Percentiles rank a stretch among this genome's conserved stretches.
Evolutionary conservation across 768 basidiomycete species (phyloP).

Genomic region (Russula griseocarnosa): DNA sequence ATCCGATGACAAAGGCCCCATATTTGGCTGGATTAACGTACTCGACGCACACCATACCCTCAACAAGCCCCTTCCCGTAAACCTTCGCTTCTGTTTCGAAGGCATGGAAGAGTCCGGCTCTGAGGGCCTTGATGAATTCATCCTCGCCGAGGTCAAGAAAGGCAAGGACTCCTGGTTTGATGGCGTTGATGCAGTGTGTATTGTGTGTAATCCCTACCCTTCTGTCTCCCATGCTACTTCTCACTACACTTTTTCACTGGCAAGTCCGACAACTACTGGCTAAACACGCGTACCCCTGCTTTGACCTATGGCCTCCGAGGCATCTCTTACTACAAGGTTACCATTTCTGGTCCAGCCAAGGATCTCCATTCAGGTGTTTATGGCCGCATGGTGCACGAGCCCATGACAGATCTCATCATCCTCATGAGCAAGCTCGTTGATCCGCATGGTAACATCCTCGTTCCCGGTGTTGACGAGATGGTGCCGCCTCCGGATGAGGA

Average conservation of each 20-base stretch:
- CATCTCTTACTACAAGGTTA: constrained; percentile 79
- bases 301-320: constrained; percentile 89
- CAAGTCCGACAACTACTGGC: constrained; percentile 95
- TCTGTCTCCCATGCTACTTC: not conserved
- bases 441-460: constrained; percentile 71
- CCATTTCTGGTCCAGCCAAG: constrained; percentile 74
- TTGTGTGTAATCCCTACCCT: constrained; percentile 43
- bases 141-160: constrained; percentile 63
- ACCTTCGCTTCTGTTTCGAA: constrained; percentile 89
- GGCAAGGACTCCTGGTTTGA: constrained; percentile 72
- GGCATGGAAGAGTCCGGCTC: constrained; percentile 97
- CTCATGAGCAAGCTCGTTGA: constrained; percentile 85
- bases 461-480: constrained; percentile 86
- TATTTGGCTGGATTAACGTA: constrained; percentile 86
- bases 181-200: constrained; percentile 90
- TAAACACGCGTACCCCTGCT: constrained; percentile 74
- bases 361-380: constrained; percentile 92
- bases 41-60: constrained; percentile 75
- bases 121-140: constrained; percentile 85
- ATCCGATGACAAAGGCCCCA: constrained; percentile 88
- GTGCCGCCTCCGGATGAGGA: constrained; percentile 67
- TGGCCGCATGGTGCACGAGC: constrained; percentile 78
- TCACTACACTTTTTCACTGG: constrained; percentile 1
- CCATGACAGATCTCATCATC: constrained; percentile 88
- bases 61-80: constrained; percentile 74